A percentile compares a stretch with the other conserved stretches of the same genome.
These are phyloP conservation scores for Teunomyces aglyptinius DNA, from an alignment of 805 yeast genomes.

Conservation along the genomic window DNA sequence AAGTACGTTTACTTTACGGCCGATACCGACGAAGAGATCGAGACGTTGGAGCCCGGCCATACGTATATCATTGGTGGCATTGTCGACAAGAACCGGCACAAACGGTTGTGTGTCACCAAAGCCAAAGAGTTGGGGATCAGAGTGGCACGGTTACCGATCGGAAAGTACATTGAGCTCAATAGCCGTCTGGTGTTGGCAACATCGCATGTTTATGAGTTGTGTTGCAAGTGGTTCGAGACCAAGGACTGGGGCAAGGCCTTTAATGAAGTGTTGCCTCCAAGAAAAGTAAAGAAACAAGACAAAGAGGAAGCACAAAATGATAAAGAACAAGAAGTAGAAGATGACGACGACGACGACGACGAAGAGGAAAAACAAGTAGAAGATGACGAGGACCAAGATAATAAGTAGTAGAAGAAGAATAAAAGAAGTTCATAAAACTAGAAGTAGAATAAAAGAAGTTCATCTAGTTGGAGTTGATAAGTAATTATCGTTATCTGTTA, in stretches of 20 bases:
- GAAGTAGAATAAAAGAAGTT: neutral
- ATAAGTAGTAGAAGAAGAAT: constrained; percentile 7
- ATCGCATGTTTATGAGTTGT: constrained; percentile 88
- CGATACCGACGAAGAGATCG: constrained; percentile 73
- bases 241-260: constrained; percentile 85
- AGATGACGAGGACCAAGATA: constrained; percentile 4
- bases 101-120: constrained; percentile 73
- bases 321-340: constrained; percentile 1
- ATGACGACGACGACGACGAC: neutral
- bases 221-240: constrained; percentile 73
- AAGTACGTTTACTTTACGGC: constrained; percentile 75
- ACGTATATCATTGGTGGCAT: constrained; percentile 94
- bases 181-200: constrained; percentile 92
- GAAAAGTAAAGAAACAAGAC: constrained; percentile 47
- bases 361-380: constrained; percentile 8
- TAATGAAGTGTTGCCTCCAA: constrained; percentile 79
- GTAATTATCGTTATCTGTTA: neutral
- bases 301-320: constrained; percentile 4
- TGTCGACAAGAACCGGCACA: constrained; percentile 91
- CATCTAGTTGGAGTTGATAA: neutral
- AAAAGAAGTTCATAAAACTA: constrained; percentile 8
- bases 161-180: constrained; percentile 73
- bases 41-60: constrained; percentile 59
- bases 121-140: constrained; percentile 70
- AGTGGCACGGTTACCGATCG: constrained; percentile 84